Evolutionary conservation across 495 filamentous ascomycete species (phyloP).

Genomic region (Trichoderma gamsii): DNA sequence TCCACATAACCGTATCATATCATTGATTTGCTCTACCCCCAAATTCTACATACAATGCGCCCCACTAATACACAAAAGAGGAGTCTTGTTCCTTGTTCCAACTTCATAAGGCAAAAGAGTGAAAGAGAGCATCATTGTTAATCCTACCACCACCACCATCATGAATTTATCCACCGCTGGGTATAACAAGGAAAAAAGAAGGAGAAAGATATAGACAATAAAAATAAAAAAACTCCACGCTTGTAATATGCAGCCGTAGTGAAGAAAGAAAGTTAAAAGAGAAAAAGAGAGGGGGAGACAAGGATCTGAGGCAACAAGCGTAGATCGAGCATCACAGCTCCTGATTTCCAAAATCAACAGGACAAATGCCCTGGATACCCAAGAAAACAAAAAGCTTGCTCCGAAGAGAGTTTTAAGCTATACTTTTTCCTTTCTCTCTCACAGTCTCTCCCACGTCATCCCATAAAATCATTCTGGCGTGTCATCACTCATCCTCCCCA

Average conservation of each 20-base stretch:
- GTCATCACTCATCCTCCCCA: conserved; percentile 13
- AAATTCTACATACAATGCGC: conserved; percentile 4
- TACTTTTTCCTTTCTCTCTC: background rate
- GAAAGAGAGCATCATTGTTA: background rate
- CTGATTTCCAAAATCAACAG: background rate
- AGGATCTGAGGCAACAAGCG: background rate
- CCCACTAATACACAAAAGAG: background rate
- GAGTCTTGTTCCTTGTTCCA: background rate
- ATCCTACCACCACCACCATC: background rate
- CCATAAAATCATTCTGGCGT: background rate
- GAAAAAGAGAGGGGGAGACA: background rate
- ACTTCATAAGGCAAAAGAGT: background rate
- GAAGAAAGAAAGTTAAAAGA: background rate
- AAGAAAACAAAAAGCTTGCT: background rate
- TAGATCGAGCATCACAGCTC: background rate
- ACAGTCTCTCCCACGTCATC: background rate
- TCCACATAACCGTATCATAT: background rate
- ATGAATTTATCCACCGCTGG: background rate
- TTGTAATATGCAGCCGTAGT: background rate
- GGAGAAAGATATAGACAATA: background rate
- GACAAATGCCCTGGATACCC: background rate
- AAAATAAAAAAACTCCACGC: conserved; percentile 5
- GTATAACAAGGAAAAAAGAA: background rate
- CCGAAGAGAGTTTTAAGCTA: background rate
- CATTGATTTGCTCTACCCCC: background rate